phyloP scores from a whole-genome alignment of 768 basidiomycete species.

The Tylopilus rubrobrunneus region DNA sequence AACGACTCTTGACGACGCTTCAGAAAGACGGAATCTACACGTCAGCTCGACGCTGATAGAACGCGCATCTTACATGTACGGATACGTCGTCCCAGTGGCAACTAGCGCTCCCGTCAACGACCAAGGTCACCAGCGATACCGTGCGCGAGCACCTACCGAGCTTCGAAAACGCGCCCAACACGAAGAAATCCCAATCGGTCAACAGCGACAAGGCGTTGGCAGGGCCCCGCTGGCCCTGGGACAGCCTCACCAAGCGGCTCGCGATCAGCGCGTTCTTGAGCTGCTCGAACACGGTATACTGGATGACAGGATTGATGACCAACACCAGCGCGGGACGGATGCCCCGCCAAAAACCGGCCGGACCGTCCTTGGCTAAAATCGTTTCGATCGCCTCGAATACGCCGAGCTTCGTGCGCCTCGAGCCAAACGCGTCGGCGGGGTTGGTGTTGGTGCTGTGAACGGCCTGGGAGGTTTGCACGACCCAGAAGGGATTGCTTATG shows the following conservation, averaged over 20 bases:
- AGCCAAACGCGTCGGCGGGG: slow-evolving; percentile 27
- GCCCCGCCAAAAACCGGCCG: slow-evolving; percentile 84
- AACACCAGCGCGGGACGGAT: slow-evolving; percentile 91
- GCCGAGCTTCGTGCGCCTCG: slow-evolving; percentile 55
- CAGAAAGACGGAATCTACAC: neutral
- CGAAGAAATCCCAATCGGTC: slow-evolving; percentile 86
- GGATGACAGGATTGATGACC: slow-evolving; percentile 91
- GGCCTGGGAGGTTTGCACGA: slow-evolving; percentile 88
- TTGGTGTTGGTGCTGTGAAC: slow-evolving; percentile 49
- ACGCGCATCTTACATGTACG: slow-evolving; percentile 54
- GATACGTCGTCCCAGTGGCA: slow-evolving; percentile 62
- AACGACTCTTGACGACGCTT: slow-evolving; percentile 70
- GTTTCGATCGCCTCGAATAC: slow-evolving; percentile 62
- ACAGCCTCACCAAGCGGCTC: slow-evolving; percentile 52
- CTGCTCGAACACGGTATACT: slow-evolving; percentile 94
- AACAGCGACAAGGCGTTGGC: slow-evolving; percentile 44
- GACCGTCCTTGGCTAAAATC: slow-evolving; percentile 71
- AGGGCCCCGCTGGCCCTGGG: slow-evolving; percentile 41
- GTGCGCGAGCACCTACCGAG: slow-evolving; percentile 46
- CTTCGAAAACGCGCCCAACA: slow-evolving; percentile 93
- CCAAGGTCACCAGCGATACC: neutral
- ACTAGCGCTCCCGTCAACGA: slow-evolving; percentile 28
- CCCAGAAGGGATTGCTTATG: slow-evolving; percentile 95
- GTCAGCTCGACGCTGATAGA: neutral
- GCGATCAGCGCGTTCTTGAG: slow-evolving; percentile 80